Evolutionary conservation across 768 basidiomycete species (phyloP).

Genomic region (Mycena maculata): DNA sequence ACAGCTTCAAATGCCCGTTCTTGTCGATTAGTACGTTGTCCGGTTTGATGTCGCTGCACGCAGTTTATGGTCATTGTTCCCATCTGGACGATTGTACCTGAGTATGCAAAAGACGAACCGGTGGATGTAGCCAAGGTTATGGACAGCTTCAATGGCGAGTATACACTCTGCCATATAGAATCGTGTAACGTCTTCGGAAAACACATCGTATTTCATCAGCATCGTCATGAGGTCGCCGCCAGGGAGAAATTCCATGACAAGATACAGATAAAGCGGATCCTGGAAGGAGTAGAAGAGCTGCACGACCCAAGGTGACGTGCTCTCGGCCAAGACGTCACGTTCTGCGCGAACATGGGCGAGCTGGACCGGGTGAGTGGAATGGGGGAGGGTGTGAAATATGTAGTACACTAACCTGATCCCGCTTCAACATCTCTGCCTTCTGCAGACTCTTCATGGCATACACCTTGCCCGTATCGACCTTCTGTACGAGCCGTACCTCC

Average conservation of each 20-base stretch:
- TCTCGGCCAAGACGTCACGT: slow-evolving; percentile 95
- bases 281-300: slow-evolving; percentile 99
- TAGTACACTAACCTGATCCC: slow-evolving; percentile 83
- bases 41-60: slow-evolving; percentile 93
- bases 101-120: slow-evolving; percentile 83
- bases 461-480: slow-evolving; percentile 96
- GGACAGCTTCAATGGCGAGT: slow-evolving; percentile 97
- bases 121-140: slow-evolving; percentile 98
- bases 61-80: slow-evolving; percentile 10
- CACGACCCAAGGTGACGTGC: slow-evolving; percentile 97
- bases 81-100: no score
- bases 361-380: slow-evolving; percentile 53
- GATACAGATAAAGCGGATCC: slow-evolving; percentile 93
- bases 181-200: slow-evolving; percentile 97
- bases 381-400: neutral
- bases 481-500: slow-evolving; percentile 96
- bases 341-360: slow-evolving; percentile 98
- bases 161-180: slow-evolving; percentile 99
- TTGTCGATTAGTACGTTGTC: slow-evolving; percentile 99
- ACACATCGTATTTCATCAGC: slow-evolving; percentile 99
- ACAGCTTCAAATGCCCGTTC: slow-evolving; percentile 95
- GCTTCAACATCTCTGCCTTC: slow-evolving; percentile 99
- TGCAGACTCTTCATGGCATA: slow-evolving; percentile 99
- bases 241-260: slow-evolving; percentile 89
- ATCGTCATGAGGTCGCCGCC: slow-evolving; percentile 99